These are phyloP conservation scores for Aspergillus terreus DNA, from an alignment of 2,329 filamentous ascomycete species.

Conservation along the genomic window DNA sequence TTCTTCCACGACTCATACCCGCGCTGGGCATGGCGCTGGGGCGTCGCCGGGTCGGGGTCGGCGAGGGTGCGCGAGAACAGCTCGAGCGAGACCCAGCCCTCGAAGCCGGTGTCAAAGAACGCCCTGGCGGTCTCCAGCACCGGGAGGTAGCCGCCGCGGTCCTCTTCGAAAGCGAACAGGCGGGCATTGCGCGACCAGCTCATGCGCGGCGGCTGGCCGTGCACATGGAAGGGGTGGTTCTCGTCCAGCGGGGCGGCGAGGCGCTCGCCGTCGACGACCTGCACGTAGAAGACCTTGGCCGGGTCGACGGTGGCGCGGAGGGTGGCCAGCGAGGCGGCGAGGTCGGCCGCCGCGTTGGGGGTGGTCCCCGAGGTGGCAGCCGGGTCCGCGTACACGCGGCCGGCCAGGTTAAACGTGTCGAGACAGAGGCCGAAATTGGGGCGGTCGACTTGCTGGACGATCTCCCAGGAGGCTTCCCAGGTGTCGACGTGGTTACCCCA, in stretches of 20 bases:
- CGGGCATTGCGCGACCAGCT: slow-evolving; percentile 75
- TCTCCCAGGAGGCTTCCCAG: slow-evolving; percentile 70
- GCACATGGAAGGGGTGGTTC: slow-evolving; percentile 57
- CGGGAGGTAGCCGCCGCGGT: slow-evolving; percentile 65
- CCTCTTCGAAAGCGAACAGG: slow-evolving; percentile 62
- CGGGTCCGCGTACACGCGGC: slow-evolving; percentile 68
- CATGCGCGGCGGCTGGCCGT: slow-evolving; percentile 63
- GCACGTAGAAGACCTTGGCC: slow-evolving; percentile 69
- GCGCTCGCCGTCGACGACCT: slow-evolving; percentile 70
- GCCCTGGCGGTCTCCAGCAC: slow-evolving; percentile 58
- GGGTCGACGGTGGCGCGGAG: slow-evolving; percentile 57
- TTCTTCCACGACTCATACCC: slow-evolving; percentile 52
- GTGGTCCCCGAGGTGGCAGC: slow-evolving; percentile 50
- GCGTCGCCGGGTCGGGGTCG: slow-evolving; percentile 50
- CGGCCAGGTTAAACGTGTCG: slow-evolving; percentile 76
- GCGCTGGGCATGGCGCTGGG: slow-evolving; percentile 53
- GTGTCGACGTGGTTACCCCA: slow-evolving; percentile 68
- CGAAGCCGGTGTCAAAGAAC: slow-evolving; percentile 60
- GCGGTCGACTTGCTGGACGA: slow-evolving; percentile 62
- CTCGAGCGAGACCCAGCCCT: slow-evolving; percentile 70
- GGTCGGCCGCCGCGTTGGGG: slow-evolving; percentile 52
- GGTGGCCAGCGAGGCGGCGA: slow-evolving; percentile 53
- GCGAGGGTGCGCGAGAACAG: slow-evolving; percentile 62
- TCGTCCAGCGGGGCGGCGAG: slow-evolving; percentile 55
- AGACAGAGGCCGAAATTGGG: slow-evolving; percentile 73